Evolutionary conservation across 257 asterid genomes (phyloP).

Genomic region (Lithospermum erythrorhizon): DNA sequence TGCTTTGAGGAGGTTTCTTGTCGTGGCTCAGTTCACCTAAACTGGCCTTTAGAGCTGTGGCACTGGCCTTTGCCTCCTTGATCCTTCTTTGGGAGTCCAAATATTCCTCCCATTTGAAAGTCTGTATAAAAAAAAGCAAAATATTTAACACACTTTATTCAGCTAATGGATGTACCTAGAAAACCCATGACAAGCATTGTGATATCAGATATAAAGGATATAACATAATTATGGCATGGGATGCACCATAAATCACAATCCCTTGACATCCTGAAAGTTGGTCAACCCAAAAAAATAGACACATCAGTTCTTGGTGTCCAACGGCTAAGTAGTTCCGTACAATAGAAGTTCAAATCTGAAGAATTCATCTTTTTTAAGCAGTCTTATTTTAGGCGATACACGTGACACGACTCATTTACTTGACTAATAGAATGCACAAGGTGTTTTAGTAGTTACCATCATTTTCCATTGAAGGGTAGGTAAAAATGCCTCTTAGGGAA

Average conservation of each 20-base stretch:
- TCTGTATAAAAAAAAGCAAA: conserved; percentile 32
- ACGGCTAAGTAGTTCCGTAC: too few relatives aligned
- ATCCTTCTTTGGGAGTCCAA: conserved; percentile 76
- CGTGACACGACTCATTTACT: too few relatives aligned
- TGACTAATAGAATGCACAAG: too few relatives aligned
- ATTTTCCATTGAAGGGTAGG: too few relatives aligned
- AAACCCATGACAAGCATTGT: background rate
- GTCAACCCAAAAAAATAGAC: background rate
- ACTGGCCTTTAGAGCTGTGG: conserved; percentile 70
- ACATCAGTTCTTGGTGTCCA: background rate
- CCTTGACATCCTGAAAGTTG: background rate
- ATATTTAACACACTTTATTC: background rate
- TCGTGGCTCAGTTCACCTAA: conserved; percentile 47
- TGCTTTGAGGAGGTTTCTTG: conserved; percentile 47
- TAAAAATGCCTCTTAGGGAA: too few relatives aligned
- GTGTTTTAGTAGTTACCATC: too few relatives aligned
- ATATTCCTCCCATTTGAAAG: conserved; percentile 89
- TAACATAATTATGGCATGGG: background rate
- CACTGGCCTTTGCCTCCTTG: conserved; percentile 79
- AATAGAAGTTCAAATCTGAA: too few relatives aligned
- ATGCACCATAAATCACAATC: too few relatives aligned
- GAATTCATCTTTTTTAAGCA: too few relatives aligned
- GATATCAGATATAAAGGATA: background rate
- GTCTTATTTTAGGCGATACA: too few relatives aligned
- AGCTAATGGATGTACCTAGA: background rate